Conservation (phyloP, 2,329 filamentous ascomycete species). For the Neophaeococcomyces mojaviensis region DNA sequence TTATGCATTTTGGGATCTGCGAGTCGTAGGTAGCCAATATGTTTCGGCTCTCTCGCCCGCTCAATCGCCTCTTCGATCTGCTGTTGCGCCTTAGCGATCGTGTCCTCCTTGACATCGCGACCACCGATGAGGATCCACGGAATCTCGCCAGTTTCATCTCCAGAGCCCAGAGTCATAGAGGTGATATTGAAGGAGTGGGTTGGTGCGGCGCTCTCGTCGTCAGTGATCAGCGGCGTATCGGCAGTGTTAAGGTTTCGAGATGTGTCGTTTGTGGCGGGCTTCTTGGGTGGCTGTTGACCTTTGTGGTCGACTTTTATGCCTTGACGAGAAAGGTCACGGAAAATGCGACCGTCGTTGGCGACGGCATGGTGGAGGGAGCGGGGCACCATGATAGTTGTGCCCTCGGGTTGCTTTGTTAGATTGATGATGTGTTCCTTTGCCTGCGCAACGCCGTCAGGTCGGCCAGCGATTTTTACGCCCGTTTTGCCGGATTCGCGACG, state of each 20-base stretch:
- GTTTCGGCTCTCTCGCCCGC: slow-evolving; percentile 43
- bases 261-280: slow-evolving; percentile 40
- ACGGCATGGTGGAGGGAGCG: slow-evolving; percentile 74
- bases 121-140: slow-evolving; percentile 80
- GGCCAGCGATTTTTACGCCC: slow-evolving; percentile 77
- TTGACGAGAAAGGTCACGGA: slow-evolving; percentile 81
- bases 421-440: slow-evolving; percentile 78
- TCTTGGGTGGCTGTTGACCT: slow-evolving; percentile 67
- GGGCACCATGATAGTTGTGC: slow-evolving; percentile 79
- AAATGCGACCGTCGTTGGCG: slow-evolving; percentile 84
- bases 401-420: slow-evolving; percentile 76
- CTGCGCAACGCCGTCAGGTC: slow-evolving; percentile 68
- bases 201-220: slow-evolving; percentile 60
- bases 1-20: slow-evolving; percentile 85
- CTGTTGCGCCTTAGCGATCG: slow-evolving; percentile 72
- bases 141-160: slow-evolving; percentile 34
- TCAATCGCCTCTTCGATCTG: slow-evolving; percentile 65
- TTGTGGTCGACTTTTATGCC: slow-evolving; percentile 88
- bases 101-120: slow-evolving; percentile 52
- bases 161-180: slow-evolving; percentile 19
- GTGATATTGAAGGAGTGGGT: slow-evolving; percentile 79
- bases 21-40: slow-evolving; percentile 79
- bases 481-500: slow-evolving; percentile 78
- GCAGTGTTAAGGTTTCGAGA: slow-evolving; percentile 46
- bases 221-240: slow-evolving; percentile 78